These are phyloP conservation scores for Hortiboletus campestris DNA, from an alignment of 768 basidiomycete genomes.

Conservation along the genomic window DNA sequence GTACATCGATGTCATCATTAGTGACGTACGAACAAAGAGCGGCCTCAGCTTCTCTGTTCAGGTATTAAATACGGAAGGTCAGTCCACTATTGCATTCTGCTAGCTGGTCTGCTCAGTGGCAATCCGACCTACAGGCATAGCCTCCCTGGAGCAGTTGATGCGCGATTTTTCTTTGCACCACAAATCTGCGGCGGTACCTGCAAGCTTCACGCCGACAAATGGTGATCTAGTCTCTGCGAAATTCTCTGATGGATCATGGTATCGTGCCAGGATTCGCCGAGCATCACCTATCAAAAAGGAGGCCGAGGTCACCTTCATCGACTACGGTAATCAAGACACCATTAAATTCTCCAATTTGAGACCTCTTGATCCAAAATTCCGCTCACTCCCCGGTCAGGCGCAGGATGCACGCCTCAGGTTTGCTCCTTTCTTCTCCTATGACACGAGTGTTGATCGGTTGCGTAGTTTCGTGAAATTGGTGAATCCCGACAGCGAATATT, in stretches of 20 bases:
- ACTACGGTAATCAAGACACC: conserved; percentile 93
- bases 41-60: conserved; percentile 91
- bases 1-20: conserved; percentile 91
- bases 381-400: conserved; percentile 86
- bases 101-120: not conserved
- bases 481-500: conserved; percentile 81
- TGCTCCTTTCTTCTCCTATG: not conserved
- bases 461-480: conserved; percentile 83
- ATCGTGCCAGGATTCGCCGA: conserved; percentile 88
- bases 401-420: conserved; percentile 91
- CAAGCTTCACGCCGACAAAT: conserved; percentile 75
- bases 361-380: conserved; percentile 89
- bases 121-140: conserved; percentile 60
- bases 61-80: conserved; percentile 87
- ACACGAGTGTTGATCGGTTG: conserved; percentile 1
- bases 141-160: conserved; percentile 92
- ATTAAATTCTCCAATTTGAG: conserved; percentile 81
- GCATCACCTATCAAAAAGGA: conserved; percentile 88
- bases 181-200: conserved; percentile 55
- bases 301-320: conserved; percentile 92
- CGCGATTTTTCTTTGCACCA: conserved; percentile 88
- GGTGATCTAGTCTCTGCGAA: conserved; percentile 94
- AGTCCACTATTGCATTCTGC: conserved; percentile 10
- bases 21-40: conserved; percentile 72
- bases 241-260: conserved; percentile 94